Evolutionary conservation across 2,329 filamentous ascomycete species (phyloP), one percentile per base, ranked within the genome.

Genomic region (Phoma sp.): DNA sequence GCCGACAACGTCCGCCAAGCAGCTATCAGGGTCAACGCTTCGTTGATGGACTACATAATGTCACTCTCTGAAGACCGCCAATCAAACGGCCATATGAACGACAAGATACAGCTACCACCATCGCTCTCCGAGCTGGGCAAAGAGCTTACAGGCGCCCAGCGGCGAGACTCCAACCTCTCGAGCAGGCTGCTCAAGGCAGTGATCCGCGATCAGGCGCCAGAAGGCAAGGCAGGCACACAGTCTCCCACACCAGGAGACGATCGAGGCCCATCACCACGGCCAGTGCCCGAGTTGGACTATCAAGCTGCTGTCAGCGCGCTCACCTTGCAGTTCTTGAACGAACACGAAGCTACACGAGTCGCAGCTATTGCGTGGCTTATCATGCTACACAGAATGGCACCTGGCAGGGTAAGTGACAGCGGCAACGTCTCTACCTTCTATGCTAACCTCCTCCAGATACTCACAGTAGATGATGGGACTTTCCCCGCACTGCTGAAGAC

Each of bases 401-500:
- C 95, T 0, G 85, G 89, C 48, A 97, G 96, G 73, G 91, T 96
- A 59, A 65, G 63, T 60, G 31, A 17, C 10, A 6, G 15, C 5
- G 13, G 19, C n/a, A 24, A 17, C 21, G 1, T 44, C 2, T 2
- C 5, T 19, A 25, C 15, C 31, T 51, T 38, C 51, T 49, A 25
- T 40, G 15, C 58, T 65, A 43, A 65, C 50, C 13, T 6, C 6
- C 24, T 17, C 15, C 33, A 78, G 74, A 81, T 82, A 13, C 83
- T 98, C 35, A 93, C 94, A 8, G 96, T 97, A 71, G 96, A 98
- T 63, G 95, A 98, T 69, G 95, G 94, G 43, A 98, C 94, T 0
- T 99, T 99, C 70, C 95, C 95, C 12, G 95, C 94, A 19, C 80
- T 99, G 27, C 86, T 99, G 29, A 99, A 99, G 78, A 99, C 95